These are phyloP conservation scores for Ganoderma lingzhi DNA, from an alignment of 1,284 basidiomycete species.

Conservation along the genomic window DNA sequence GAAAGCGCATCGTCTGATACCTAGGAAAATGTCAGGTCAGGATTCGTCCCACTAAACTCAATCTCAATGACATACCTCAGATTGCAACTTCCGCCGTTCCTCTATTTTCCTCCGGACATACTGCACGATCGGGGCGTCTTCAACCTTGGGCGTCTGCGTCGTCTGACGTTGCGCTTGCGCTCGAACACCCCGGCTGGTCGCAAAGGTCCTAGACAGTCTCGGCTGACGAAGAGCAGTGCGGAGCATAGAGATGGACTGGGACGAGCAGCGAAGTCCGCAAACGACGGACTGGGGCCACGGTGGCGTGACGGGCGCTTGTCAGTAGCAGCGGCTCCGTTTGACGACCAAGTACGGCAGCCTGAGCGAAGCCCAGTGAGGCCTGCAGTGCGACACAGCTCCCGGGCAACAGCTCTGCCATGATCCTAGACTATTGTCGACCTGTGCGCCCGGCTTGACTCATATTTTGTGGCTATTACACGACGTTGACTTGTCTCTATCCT, in stretches of 20 bases:
- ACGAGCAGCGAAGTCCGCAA: slow-evolving; percentile 9
- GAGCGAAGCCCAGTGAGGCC: background rate
- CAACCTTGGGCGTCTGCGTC: slow-evolving; percentile 7
- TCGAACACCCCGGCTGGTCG: slow-evolving; percentile 7
- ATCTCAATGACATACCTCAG: slow-evolving; percentile 30
- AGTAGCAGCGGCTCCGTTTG: background rate
- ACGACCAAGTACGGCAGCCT: background rate
- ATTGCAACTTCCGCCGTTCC: slow-evolving; percentile 37
- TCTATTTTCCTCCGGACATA: slow-evolving; percentile 38
- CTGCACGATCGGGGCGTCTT: slow-evolving; percentile 38
- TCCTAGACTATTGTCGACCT: background rate
- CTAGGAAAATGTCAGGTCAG: slow-evolving; percentile 28
- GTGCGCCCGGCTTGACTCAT: background rate
- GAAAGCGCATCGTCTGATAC: slow-evolving; percentile 42
- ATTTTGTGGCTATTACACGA: slow-evolving; percentile 8
- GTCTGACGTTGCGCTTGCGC: slow-evolving; percentile 22
- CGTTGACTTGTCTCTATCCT: background rate
- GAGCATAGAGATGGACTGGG: slow-evolving; percentile 19
- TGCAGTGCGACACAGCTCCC: slow-evolving; percentile 9
- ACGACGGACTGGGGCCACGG: background rate
- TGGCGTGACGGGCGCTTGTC: background rate
- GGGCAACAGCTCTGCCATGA: slow-evolving; percentile 11
- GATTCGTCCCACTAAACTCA: background rate
- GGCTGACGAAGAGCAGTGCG: slow-evolving; percentile 15
- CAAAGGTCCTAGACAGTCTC: slow-evolving; percentile 14